Evolutionary conservation across 495 filamentous ascomycete species (phyloP).

Genomic region (Venustampulla echinocandica): DNA sequence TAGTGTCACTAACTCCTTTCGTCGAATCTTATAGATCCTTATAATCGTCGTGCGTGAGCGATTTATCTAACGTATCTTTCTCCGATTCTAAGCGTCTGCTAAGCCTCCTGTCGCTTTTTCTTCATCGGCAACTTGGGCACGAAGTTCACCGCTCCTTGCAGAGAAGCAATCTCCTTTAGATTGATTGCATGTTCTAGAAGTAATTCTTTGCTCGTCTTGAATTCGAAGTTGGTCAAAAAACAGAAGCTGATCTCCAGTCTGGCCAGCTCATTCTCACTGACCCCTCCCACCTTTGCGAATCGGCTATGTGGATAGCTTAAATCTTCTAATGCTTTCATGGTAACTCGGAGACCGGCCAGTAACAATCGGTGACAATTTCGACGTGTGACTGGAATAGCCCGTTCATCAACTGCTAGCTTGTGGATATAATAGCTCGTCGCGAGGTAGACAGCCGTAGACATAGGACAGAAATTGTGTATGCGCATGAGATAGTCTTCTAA

Average conservation of each 20-base stretch:
- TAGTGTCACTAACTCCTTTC: too few relatives aligned
- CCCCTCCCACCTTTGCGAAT: slow-evolving; percentile 83
- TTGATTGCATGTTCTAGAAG: slow-evolving; percentile 40
- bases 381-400: slow-evolving; percentile 61
- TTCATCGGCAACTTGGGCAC: slow-evolving; percentile 20
- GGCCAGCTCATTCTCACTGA: slow-evolving; percentile 68
- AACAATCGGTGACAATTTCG: slow-evolving; percentile 83
- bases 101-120: slow-evolving; percentile 13
- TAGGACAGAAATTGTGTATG: slow-evolving; percentile 82
- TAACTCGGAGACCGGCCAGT: slow-evolving; percentile 73
- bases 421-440: slow-evolving; percentile 87
- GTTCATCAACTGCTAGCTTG: slow-evolving; percentile 64
- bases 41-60: background rate
- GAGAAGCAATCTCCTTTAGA: slow-evolving; percentile 19
- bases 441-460: slow-evolving; percentile 95
- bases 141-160: slow-evolving; percentile 23
- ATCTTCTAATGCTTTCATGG: slow-evolving; percentile 91
- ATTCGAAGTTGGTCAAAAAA: slow-evolving; percentile 72
- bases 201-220: slow-evolving; percentile 58
- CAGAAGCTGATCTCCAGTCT: slow-evolving; percentile 87
- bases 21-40: background rate
- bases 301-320: slow-evolving; percentile 74
- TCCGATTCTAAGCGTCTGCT: slow-evolving; percentile 16
- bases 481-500: slow-evolving; percentile 79
- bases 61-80: background rate